Conservation (phyloP, 805 yeast genomes). For the Lipomyces orientalis region DNA sequence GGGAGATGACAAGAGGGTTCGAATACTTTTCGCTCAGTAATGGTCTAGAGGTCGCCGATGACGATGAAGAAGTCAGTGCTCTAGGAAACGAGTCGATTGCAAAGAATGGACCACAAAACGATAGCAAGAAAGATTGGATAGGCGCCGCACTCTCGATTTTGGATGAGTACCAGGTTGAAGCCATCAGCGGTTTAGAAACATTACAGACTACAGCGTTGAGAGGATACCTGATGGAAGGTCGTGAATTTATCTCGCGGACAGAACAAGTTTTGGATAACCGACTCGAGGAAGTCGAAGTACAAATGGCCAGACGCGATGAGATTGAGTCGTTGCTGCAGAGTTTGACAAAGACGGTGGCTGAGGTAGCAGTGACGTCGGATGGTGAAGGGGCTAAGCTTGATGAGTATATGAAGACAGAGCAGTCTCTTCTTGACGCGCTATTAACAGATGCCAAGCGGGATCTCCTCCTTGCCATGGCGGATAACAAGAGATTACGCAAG, state of each 20-base stretch:
- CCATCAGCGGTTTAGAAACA: not conserved
- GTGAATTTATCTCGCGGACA: constrained; percentile 23
- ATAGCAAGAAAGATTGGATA: constrained; percentile 21
- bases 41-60: constrained; percentile 13
- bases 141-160: constrained; percentile 14
- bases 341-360: constrained; percentile 27
- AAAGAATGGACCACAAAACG: not conserved
- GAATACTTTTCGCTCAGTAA: constrained; percentile 21
- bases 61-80: constrained; percentile 2
- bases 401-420: constrained; percentile 9
- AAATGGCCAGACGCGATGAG: constrained; percentile 29
- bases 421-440: constrained; percentile 17
- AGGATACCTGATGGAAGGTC: constrained; percentile 22
- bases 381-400: constrained; percentile 17
- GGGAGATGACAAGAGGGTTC: constrained; percentile 31
- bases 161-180: not conserved
- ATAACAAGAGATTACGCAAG: constrained; percentile 29
- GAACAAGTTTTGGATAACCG: constrained; percentile 26
- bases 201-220: constrained; percentile 12
- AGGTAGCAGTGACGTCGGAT: not conserved
- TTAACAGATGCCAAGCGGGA: constrained; percentile 28
- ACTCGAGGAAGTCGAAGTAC: constrained; percentile 30
- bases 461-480: constrained; percentile 20
- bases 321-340: constrained; percentile 23
- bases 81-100: not conserved